Percentiles rank a stretch among this genome's conserved stretches.
These are phyloP conservation scores for Saprolegnia diclina DNA, from an alignment of 352 stramenopile genomes.

Conservation along the genomic window DNA sequence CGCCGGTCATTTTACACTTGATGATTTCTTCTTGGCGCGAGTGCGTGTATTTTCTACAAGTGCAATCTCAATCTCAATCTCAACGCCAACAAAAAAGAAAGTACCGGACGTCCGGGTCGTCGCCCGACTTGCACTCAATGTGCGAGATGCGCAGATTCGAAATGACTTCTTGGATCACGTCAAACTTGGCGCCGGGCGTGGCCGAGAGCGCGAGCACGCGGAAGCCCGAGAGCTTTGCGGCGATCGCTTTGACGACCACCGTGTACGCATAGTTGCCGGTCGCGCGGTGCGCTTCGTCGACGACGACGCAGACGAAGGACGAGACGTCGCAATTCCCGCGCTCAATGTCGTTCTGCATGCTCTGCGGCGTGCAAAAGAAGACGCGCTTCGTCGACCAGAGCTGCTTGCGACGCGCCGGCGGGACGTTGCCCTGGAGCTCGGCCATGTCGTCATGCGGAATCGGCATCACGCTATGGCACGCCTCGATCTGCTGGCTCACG, in stretches of 20 bases:
- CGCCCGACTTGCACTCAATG: slow-evolving; percentile 93
- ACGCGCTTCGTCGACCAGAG: slow-evolving; percentile 92
- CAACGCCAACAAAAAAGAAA: neutral
- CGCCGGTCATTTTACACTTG: slow-evolving; percentile 22
- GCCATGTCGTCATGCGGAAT: slow-evolving; percentile 86
- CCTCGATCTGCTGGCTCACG: slow-evolving; percentile 97
- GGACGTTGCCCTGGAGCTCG: slow-evolving; percentile 79
- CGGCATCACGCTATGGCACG: slow-evolving; percentile 93
- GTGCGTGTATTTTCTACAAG: slow-evolving; percentile 68
- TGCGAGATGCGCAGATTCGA: slow-evolving; percentile 91
- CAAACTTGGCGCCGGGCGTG: slow-evolving; percentile 94
- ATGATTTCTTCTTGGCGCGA: slow-evolving; percentile 71
- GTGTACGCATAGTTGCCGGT: slow-evolving; percentile 97
- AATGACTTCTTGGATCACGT: slow-evolving; percentile 94
- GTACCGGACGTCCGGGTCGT: slow-evolving; percentile 88
- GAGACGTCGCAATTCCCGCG: slow-evolving; percentile 63
- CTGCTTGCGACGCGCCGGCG: slow-evolving; percentile 51
- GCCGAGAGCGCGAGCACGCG: slow-evolving; percentile 93
- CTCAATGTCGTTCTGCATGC: slow-evolving; percentile 94
- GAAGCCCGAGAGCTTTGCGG: slow-evolving; percentile 69
- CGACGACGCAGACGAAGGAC: slow-evolving; percentile 93
- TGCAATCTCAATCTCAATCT: neutral
- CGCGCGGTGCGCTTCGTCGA: slow-evolving; percentile 97
- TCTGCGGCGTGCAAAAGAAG: slow-evolving; percentile 99
- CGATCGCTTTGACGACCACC: slow-evolving; percentile 79